Conservation (phyloP, 225 moss, liverwort and hornwort genomes). For the Physcomitrellopsis africana region DNA sequence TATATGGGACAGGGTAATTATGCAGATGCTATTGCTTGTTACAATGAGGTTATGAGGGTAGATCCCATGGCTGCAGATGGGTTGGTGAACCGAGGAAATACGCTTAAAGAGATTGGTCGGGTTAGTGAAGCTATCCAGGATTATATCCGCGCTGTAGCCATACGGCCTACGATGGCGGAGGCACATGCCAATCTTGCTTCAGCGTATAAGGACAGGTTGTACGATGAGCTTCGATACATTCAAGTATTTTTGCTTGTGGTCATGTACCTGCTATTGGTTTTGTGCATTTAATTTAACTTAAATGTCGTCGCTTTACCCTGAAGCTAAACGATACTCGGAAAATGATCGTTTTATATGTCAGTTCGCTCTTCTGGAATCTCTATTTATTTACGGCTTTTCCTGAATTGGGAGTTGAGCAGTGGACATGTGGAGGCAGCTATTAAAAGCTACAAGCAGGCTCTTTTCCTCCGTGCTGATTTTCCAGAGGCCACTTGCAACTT, state of each 20-base stretch:
- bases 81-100: constrained; percentile 95
- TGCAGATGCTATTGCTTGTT: constrained; percentile 93
- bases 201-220: constrained; percentile 97
- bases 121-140: constrained; percentile 99
- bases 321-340: too few species aligned
- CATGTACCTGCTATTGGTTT: too few species aligned
- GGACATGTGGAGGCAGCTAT: constrained; percentile 98
- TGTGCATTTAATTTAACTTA: background rate
- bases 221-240: too few species aligned
- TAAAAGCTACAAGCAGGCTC: constrained; percentile 97
- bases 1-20: constrained; percentile 74
- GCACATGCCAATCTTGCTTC: constrained; percentile 99
- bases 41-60: constrained; percentile 99
- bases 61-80: constrained; percentile 98
- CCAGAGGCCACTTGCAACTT: constrained; percentile 98
- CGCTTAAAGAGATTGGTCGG: constrained; percentile 92
- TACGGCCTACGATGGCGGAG: constrained; percentile 98
- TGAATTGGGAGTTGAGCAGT: constrained; percentile 47
- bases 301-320: background rate
- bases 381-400: background rate
- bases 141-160: constrained; percentile 89
- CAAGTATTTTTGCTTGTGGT: too few species aligned
- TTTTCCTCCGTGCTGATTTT: constrained; percentile 85
- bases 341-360: background rate
- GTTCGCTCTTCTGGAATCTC: too few species aligned